These are phyloP conservation scores for Xylaria venustula DNA, from an alignment of 495 filamentous ascomycete species.

Conservation along the genomic window DNA sequence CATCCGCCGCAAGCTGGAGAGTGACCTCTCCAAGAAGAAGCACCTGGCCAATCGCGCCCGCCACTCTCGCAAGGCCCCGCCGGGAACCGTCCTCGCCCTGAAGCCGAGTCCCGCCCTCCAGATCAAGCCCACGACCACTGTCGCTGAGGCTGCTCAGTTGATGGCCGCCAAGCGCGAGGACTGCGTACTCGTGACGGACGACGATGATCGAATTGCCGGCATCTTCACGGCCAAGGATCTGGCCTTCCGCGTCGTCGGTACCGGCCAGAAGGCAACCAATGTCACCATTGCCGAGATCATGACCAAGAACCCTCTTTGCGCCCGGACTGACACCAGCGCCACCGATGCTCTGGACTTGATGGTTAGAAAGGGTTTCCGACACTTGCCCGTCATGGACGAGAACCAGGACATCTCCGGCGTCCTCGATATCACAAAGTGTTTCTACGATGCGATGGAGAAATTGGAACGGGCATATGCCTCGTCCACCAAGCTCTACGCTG, in stretches of 20 bases:
- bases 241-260: conserved; percentile 92
- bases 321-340: conserved; percentile 94
- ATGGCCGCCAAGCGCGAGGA: conserved; percentile 99
- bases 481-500: conserved; percentile 93
- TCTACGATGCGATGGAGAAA: conserved; percentile 99
- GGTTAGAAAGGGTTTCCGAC: conserved; percentile 96
- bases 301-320: conserved; percentile 98
- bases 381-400: conserved; percentile 98
- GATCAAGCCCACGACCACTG: conserved; percentile 93
- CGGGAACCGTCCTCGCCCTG: conserved; percentile 90
- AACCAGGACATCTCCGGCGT: conserved; percentile 99
- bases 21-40: conserved; percentile 96
- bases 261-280: conserved; percentile 84
- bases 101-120: conserved; percentile 94
- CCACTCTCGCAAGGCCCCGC: conserved; percentile 87
- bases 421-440: conserved; percentile 98
- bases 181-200: conserved; percentile 98
- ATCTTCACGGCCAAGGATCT: conserved; percentile 99
- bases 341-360: conserved; percentile 97
- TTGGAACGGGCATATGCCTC: conserved; percentile 95
- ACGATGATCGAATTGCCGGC: conserved; percentile 94
- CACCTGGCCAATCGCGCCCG: conserved; percentile 71
- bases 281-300: conserved; percentile 97
- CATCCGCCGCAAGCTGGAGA: conserved; percentile 94
- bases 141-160: conserved; percentile 94